phyloP scores from a whole-genome alignment of 1,284 basidiomycete genomes.

The Apiotrichum montevideense region DNA sequence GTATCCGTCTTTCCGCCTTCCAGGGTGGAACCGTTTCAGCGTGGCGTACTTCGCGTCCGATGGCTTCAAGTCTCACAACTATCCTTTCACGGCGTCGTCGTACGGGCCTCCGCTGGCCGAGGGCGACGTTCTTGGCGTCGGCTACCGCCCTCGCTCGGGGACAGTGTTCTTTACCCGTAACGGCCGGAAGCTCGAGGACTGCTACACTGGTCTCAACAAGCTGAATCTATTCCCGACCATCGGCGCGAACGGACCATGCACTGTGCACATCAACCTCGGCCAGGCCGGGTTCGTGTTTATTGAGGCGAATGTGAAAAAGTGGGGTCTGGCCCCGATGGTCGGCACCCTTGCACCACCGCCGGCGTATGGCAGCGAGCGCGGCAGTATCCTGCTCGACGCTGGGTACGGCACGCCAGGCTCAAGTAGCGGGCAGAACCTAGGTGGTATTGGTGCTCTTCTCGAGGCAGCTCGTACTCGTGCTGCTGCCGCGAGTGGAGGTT shows the following conservation, averaged over 20 bases:
- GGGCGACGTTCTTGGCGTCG: slow-evolving; percentile 88
- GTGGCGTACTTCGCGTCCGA: slow-evolving; percentile 87
- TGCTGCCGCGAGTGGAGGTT: neutral
- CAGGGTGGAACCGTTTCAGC: slow-evolving; percentile 82
- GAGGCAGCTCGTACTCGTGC: slow-evolving; percentile 38
- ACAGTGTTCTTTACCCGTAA: slow-evolving; percentile 96
- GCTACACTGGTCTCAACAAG: slow-evolving; percentile 75
- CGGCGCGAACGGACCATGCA: slow-evolving; percentile 88
- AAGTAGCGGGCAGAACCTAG: slow-evolving; percentile 14
- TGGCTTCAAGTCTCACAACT: slow-evolving; percentile 96
- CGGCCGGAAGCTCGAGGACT: slow-evolving; percentile 89
- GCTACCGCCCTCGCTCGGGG: slow-evolving; percentile 87
- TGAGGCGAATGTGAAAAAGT: slow-evolving; percentile 97
- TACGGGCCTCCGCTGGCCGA: slow-evolving; percentile 83
- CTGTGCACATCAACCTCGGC: slow-evolving; percentile 88
- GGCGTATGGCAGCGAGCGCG: slow-evolving; percentile 88
- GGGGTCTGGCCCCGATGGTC: slow-evolving; percentile 90
- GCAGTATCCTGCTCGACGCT: slow-evolving; percentile 85
- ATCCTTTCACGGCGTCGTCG: slow-evolving; percentile 81
- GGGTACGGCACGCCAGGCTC: slow-evolving; percentile 51
- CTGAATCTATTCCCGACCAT: slow-evolving; percentile 93
- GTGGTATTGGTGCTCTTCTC: slow-evolving; percentile 29
- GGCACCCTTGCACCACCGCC: slow-evolving; percentile 92
- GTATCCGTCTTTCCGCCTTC: slow-evolving; percentile 84
- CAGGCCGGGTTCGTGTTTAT: slow-evolving; percentile 96